Evolutionary conservation across 1,139 yeast species (phyloP).

Genomic region (Geotrichum phurueaensis): DNA sequence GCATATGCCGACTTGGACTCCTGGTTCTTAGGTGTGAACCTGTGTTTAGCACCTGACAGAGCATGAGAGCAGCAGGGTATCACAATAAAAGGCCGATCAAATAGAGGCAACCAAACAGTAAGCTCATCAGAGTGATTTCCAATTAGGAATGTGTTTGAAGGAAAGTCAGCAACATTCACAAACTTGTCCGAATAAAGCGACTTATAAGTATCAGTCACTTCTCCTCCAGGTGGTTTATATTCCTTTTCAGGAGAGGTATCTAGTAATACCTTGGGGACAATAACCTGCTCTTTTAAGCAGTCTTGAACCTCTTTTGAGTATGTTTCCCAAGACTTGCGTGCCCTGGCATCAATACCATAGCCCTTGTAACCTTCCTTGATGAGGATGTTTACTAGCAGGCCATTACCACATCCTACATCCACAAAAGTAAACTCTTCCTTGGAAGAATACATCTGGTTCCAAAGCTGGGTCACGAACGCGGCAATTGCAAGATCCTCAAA

Average conservation of each 20-base stretch:
- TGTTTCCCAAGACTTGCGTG: conserved; percentile 77
- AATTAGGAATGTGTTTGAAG: conserved; percentile 67
- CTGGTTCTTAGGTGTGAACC: conserved; percentile 48
- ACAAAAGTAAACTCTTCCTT: conserved; percentile 59
- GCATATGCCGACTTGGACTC: conserved; percentile 63
- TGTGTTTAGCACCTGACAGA: conserved; percentile 63
- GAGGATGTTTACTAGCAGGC: conserved; percentile 71
- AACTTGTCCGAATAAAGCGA: conserved; percentile 48
- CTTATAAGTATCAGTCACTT: conserved; percentile 6
- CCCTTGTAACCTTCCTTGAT: conserved; percentile 77
- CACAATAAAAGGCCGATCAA: conserved; percentile 81
- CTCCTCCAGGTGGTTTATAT: conserved; percentile 6
- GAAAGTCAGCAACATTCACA: conserved; percentile 64
- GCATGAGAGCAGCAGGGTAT: conserved; percentile 95
- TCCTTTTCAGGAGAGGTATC: conserved; percentile 53
- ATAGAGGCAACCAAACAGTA: conserved; percentile 90
- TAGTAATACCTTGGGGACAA: conserved; percentile 66
- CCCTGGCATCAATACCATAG: conserved; percentile 82
- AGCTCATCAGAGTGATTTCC: conserved; percentile 96
- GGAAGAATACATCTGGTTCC: conserved; percentile 56
- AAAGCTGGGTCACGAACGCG: conserved; percentile 84
- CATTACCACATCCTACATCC: conserved; percentile 96
- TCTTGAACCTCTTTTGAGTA: conserved; percentile 60
- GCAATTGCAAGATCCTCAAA: conserved; percentile 96
- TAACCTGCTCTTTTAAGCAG: conserved; percentile 63